Conservation (phyloP, 768 basidiomycete genomes). For the Chalciporus piperatus region DNA sequence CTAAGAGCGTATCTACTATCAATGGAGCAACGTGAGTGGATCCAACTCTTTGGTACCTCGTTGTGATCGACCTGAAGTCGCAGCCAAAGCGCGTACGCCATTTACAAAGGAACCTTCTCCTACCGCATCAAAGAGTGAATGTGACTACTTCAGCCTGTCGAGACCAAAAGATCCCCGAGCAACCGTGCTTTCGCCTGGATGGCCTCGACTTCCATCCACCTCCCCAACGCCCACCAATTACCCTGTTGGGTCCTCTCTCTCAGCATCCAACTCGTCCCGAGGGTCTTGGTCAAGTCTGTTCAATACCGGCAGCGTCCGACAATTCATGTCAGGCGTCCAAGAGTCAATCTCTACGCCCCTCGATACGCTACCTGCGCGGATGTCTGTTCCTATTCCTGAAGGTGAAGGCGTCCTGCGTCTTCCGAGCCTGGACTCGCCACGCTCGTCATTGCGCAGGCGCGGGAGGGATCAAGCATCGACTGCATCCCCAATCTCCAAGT, state of each 20-base stretch:
- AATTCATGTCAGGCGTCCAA: conserved; percentile 63
- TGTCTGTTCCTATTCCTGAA: conserved; percentile 25
- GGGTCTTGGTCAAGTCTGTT: conserved; percentile 83
- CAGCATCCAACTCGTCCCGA: conserved; percentile 61
- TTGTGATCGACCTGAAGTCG: not conserved
- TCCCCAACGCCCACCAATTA: conserved; percentile 42
- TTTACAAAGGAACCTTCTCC: conserved; percentile 18
- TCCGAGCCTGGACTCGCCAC: conserved; percentile 28
- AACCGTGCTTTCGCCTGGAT: conserved; percentile 46
- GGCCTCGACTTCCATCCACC: conserved; percentile 47
- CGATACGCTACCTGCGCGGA: conserved; percentile 21
- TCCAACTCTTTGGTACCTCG: not conserved
- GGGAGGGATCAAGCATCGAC: conserved; percentile 28
- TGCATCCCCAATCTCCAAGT: conserved; percentile 43
- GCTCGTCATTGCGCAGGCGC: conserved; percentile 27
- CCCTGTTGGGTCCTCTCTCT: conserved; percentile 38
- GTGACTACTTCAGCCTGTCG: conserved; percentile 59
- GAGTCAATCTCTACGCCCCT: conserved; percentile 45
- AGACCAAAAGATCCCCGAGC: conserved; percentile 36
- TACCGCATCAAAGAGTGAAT: conserved; percentile 25
- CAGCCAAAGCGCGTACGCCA: conserved; percentile 11
- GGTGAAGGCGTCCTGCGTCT: conserved; percentile 19
- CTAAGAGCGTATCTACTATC: conserved; percentile 42
- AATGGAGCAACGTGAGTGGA: conserved; percentile 14
- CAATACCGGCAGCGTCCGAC: conserved; percentile 61